These are phyloP conservation scores for Trichoderma reesei DNA, from an alignment of 495 filamentous ascomycete genomes.

Conservation along the genomic window DNA sequence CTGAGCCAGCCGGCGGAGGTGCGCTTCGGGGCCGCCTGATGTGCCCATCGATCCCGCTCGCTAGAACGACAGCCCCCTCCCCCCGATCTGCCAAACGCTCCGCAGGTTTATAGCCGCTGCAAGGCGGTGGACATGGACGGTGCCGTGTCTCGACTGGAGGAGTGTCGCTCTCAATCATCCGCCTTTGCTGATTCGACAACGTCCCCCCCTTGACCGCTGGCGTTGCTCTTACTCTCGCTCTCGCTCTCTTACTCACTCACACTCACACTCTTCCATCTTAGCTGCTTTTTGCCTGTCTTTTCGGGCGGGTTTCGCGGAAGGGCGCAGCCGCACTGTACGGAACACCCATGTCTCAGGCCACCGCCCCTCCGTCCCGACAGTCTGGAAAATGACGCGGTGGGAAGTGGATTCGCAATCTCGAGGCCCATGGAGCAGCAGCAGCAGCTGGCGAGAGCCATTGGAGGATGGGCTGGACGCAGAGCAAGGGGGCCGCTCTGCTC, in stretches of 20 bases:
- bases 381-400: slow-evolving; percentile 8
- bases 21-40: background rate
- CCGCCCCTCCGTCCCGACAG: slow-evolving; percentile 4
- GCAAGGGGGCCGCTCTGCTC: background rate
- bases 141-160: background rate
- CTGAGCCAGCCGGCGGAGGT: background rate
- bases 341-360: background rate
- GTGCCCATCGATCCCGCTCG: slow-evolving; percentile 4
- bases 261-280: background rate
- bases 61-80: background rate
- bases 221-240: too few relatives aligned
- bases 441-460: background rate
- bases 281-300: background rate
- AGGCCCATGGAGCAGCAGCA: background rate
- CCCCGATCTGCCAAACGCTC: background rate
- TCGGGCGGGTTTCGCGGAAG: slow-evolving; percentile 1
- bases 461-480: background rate
- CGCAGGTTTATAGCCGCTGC: background rate
- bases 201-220: background rate
- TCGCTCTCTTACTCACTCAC: background rate
- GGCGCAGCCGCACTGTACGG: background rate
- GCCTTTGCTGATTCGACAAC: background rate
- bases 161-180: too few relatives aligned
- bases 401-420: slow-evolving; percentile 1
- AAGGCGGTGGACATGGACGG: too few relatives aligned